phyloP scores from a whole-genome alignment of 225 moss, liverwort and hornwort genomes.

The Pseudoscleropodium purum region DNA sequence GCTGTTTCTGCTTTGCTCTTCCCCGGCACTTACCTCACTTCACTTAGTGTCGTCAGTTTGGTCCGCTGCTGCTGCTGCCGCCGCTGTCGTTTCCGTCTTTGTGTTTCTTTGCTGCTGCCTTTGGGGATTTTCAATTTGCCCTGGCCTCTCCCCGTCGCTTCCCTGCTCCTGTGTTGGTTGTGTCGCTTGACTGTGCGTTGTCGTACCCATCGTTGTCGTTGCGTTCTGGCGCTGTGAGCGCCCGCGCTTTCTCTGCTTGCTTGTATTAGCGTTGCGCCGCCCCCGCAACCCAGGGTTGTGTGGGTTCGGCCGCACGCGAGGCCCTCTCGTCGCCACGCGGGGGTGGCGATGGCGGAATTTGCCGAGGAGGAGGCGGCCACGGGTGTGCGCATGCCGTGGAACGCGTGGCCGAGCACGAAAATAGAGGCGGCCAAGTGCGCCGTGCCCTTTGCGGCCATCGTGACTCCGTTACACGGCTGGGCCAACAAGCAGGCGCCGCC shows the following conservation, averaged over 20 bases:
- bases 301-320: not conserved
- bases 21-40: not conserved
- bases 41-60: not conserved
- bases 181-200: not conserved
- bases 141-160: not conserved
- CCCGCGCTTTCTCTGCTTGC: not conserved
- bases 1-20: not conserved
- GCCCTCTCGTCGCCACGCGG: constrained; percentile 11
- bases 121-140: not conserved
- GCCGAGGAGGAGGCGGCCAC: constrained; percentile 63
- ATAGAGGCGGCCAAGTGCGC: constrained; percentile 89
- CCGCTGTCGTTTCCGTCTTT: not conserved
- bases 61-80: not conserved
- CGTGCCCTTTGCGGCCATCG: constrained; percentile 70
- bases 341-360: constrained; percentile 87
- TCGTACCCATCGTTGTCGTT: not conserved
- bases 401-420: constrained; percentile 85
- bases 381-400: constrained; percentile 95
- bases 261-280: not conserved
- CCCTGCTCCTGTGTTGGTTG: not conserved
- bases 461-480: constrained; percentile 70
- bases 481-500: constrained; percentile 8
- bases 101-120: not conserved
- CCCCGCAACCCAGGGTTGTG: not conserved
- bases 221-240: not conserved